phyloP scores from a whole-genome alignment of 345 rosid species.

The Acer negundo region DNA sequence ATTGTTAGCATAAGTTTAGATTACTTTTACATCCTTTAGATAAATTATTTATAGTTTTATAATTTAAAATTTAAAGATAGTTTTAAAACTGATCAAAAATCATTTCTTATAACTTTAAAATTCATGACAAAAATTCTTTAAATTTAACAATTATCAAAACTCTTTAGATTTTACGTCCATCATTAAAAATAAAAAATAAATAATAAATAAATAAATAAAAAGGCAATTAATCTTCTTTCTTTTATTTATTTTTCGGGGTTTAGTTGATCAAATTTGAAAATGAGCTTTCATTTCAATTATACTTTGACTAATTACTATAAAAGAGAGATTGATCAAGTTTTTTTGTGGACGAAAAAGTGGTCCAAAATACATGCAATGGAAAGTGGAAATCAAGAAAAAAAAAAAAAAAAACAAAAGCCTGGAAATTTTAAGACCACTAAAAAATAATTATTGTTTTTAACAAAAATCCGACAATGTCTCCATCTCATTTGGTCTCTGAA shows the following conservation, averaged over 20 bases:
- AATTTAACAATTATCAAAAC: not conserved
- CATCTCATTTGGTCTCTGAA: not conserved
- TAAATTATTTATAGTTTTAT: no score
- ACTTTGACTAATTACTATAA: no score
- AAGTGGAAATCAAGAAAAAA: not conserved
- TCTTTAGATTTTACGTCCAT: not conserved
- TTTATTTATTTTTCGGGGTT: no score
- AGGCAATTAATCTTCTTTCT: no score
- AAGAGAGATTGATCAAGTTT: not conserved
- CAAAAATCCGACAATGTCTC: not conserved
- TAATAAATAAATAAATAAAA: no score
- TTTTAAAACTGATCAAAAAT: no score
- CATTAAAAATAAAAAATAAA: no score
- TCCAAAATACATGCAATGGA: not conserved
- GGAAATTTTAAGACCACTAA: not conserved
- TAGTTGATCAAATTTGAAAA: not conserved
- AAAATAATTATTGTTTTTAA: not conserved
- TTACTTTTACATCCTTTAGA: not conserved
- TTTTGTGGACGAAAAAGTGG: conserved; percentile 2
- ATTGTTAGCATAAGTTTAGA: no score
- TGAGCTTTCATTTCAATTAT: no score
- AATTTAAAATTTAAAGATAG: no score
- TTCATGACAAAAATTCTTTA: not conserved
- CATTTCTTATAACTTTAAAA: not conserved
- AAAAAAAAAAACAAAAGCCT: not conserved